phyloP scores from a whole-genome alignment of 228 moss, liverwort and hornwort genomes.

The Sphagnum fallax region DNA sequence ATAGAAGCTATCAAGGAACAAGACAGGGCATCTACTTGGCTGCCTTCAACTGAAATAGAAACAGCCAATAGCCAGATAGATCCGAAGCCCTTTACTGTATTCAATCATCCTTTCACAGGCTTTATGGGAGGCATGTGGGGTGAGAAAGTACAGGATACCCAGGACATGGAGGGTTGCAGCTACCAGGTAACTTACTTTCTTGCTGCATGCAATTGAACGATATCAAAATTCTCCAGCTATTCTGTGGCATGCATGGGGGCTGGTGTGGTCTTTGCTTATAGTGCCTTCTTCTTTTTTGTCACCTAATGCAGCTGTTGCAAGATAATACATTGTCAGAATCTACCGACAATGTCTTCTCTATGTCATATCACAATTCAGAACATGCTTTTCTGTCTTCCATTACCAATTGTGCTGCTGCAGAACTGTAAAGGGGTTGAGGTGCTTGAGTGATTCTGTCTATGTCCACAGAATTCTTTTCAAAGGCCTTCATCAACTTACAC shows the following conservation, averaged over 20 bases:
- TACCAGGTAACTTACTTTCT: conserved; percentile 9
- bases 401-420: conserved; percentile 15
- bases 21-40: not conserved
- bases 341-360: too few relatives aligned
- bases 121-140: conserved; percentile 78
- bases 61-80: conserved; percentile 36
- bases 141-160: conserved; percentile 24
- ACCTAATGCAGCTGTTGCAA: too few relatives aligned
- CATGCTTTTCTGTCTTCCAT: conserved; percentile 48
- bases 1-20: conserved; percentile 19
- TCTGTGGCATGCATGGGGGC: too few relatives aligned
- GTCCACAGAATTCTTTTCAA: too few relatives aligned
- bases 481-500: too few relatives aligned
- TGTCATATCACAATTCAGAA: conserved; percentile 29
- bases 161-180: conserved; percentile 30
- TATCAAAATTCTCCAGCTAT: too few relatives aligned
- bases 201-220: too few relatives aligned
- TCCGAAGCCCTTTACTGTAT: conserved; percentile 34
- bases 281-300: too few relatives aligned
- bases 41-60: conserved; percentile 28
- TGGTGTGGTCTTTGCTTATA: too few relatives aligned
- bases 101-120: conserved; percentile 70
- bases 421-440: too few relatives aligned
- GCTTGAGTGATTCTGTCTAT: too few relatives aligned
- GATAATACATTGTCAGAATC: too few relatives aligned